A percentile compares a stretch with the other conserved stretches of the same genome.
Evolutionary conservation across 768 basidiomycete genomes (phyloP).

Genomic region (Trametes cinnabarina): DNA sequence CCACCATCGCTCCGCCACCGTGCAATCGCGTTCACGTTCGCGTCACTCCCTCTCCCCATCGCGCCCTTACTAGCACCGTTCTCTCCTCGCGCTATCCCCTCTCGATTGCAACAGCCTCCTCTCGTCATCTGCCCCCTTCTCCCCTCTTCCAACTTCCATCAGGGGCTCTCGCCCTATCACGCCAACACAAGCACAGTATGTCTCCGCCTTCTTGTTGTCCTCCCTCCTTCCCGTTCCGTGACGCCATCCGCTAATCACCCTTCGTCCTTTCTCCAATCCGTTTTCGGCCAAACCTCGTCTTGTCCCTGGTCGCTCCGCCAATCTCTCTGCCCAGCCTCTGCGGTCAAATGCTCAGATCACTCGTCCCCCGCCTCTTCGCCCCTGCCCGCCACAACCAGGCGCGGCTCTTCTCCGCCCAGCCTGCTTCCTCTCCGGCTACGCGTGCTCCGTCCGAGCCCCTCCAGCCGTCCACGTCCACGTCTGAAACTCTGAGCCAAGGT

Average conservation of each 20-base stretch:
- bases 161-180: neutral
- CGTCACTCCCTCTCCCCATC: neutral
- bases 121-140: neutral
- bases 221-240: neutral
- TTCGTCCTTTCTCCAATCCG: neutral
- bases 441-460: slow-evolving; percentile 4
- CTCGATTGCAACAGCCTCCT: neutral
- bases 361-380: slow-evolving; percentile 3
- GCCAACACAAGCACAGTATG: too few relatives aligned
- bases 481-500: neutral
- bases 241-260: slow-evolving; percentile 10
- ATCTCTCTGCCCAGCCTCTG: neutral
- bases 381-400: slow-evolving; percentile 1
- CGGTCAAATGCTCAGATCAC: slow-evolving; percentile 7
- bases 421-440: slow-evolving; percentile 5
- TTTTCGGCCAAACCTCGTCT: neutral
- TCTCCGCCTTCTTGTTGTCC: neutral
- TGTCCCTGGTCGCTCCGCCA: neutral
- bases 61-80: neutral
- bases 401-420: slow-evolving; percentile 19
- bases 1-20: too few relatives aligned
- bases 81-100: neutral
- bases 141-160: neutral
- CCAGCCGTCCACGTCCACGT: neutral
- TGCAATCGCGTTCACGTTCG: neutral